These are phyloP conservation scores for Cyclotella sp. DNA, from an alignment of 108 stramenopile species.

Conservation along the genomic window DNA sequence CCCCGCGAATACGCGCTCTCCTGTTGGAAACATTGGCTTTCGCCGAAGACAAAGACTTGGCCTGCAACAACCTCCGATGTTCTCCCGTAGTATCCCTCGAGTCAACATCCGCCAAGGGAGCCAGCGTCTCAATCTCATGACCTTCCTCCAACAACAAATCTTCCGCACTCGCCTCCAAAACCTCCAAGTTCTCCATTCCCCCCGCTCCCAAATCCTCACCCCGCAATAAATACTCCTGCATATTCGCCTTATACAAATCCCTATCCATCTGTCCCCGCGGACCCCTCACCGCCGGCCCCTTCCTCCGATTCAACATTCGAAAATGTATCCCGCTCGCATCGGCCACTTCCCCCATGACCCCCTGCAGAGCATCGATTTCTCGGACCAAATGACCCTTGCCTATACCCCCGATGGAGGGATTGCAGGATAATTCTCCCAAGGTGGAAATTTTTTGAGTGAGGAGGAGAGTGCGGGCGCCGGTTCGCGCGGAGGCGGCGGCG, in stretches of 20 bases:
- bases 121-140: constrained; percentile 51
- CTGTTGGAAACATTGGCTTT: constrained; percentile 44
- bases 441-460: constrained; percentile 92
- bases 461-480: constrained; percentile 92
- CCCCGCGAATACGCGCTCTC: constrained; percentile 79
- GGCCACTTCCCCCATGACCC: constrained; percentile 93
- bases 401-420: constrained; percentile 98
- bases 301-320: constrained; percentile 92
- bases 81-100: constrained; percentile 24
- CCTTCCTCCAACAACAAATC: constrained; percentile 92
- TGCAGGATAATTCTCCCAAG: constrained; percentile 96
- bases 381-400: constrained; percentile 98
- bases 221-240: constrained; percentile 67
- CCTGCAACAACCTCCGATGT: constrained; percentile 34
- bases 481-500: constrained; percentile 92
- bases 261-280: constrained; percentile 96
- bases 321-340: constrained; percentile 96
- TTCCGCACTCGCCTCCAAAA: constrained; percentile 91
- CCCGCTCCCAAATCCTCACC: constrained; percentile 32
- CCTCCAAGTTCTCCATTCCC: constrained; percentile 76
- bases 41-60: constrained; percentile 41
- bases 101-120: constrained; percentile 54
- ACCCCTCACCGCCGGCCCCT: constrained; percentile 92
- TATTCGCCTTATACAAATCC: constrained; percentile 91
- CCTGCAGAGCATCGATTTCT: constrained; percentile 97